These are phyloP conservation scores for Backusella liffmaniae DNA, from an alignment of 192 early-diverging fungal species.

Conservation along the genomic window DNA sequence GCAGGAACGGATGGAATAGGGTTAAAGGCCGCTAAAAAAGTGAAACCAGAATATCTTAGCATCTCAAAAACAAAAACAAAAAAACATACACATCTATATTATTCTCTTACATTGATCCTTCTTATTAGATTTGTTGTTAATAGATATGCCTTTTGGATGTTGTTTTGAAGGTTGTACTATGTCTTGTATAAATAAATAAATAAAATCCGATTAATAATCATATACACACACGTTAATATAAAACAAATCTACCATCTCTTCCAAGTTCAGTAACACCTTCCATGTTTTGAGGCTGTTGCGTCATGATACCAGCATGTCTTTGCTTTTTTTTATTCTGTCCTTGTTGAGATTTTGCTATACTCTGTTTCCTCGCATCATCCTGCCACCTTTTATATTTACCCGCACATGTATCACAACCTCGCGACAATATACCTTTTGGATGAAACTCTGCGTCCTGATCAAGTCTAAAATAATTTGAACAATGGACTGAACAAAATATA, in stretches of 20 bases:
- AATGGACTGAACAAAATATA: conserved; percentile 34
- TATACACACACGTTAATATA: background rate
- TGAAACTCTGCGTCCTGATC: conserved; percentile 32
- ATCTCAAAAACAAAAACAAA: background rate
- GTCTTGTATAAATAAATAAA: background rate
- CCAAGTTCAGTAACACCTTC: conserved; percentile 30
- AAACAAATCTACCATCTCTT: conserved; percentile 22
- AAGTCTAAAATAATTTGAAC: conserved; percentile 35
- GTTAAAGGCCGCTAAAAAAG: conserved; percentile 9
- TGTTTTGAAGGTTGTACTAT: background rate
- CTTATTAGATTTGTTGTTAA: conserved; percentile 11
- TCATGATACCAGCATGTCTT: conserved; percentile 25
- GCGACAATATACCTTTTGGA: conserved; percentile 23
- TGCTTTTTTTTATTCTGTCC: background rate
- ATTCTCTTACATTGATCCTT: conserved; percentile 8
- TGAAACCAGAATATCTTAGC: background rate
- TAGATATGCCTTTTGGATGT: conserved; percentile 8
- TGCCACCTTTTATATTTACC: conserved; percentile 21
- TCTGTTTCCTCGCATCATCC: background rate
- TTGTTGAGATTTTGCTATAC: conserved; percentile 1
- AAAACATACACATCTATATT: background rate
- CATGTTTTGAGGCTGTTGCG: conserved; percentile 30
- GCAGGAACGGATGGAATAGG: conserved; percentile 14
- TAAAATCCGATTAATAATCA: background rate
- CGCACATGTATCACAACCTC: conserved; percentile 33